Evolutionary conservation across 495 filamentous ascomycete genomes (phyloP), one percentile per base, ranked within the genome.

Genomic region (Trichoderma orchidacearum): DNA sequence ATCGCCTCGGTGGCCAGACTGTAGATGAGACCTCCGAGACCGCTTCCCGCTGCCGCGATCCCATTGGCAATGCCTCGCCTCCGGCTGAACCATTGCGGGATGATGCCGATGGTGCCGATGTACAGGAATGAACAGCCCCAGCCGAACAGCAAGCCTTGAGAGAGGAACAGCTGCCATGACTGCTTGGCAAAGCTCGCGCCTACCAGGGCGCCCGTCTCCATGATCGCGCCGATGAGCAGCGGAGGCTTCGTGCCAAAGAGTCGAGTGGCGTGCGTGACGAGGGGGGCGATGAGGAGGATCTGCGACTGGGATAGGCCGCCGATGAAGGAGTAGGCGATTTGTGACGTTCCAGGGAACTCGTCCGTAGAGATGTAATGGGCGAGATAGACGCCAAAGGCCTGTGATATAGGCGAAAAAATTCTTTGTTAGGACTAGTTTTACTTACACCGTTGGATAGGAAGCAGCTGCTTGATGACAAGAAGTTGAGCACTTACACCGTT

Each of bases 81-180:
- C 30, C 79, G 80, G 25, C 69, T 70, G 68, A 95, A 93, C 89
- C 89, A 93, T 62, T 93, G 87, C 2, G 87, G 80, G 0, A 86
- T 75, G 13, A 91, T 80, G 15, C 82, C 80, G 2, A 86, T 82
- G 27, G 79, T 84, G 21, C 81, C 76, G 7, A 85, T 85, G 67
- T 89, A 95, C 18, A 83, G 75, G 56, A 93, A 85, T 1, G 88
- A 87, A 69, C 90, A 79, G 0, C 85, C 89, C 38, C 82, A 65
- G 28, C 89, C 88, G 58, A 93, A 87, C 53, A 83, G 79, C 7
- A 91, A 68, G 9, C 88, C 89, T 64, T 93, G 88, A 54, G 78
- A 81, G 3, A 94, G 78, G 56, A 89, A 82, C 30, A 89, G 76
- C 38, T 88, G 85, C 85, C 85, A 90, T 61, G 85, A 75, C 36